Base-by-base conservation (phyloP, 2,329 filamentous ascomycete species). In the Fonsecaea nubica region DNA sequence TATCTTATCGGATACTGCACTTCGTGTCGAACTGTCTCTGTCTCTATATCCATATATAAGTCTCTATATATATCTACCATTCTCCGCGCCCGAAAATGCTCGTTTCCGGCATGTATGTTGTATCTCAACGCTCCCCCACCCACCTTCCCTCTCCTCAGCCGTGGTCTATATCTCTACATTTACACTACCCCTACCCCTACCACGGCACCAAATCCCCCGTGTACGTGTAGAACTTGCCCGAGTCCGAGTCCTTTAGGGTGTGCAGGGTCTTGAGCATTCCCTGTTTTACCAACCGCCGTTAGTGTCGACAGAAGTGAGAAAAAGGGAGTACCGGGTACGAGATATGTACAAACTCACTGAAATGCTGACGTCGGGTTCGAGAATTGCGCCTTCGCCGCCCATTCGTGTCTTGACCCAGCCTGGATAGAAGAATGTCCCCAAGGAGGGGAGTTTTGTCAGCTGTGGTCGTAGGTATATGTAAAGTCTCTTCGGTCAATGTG, bases 361-460 rank as follows among this genome's bases (percentile, higher is more conserved):
- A 61, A 80, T 77, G 67, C 77, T 79, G 54, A 78, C 75, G 42
- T 77, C 63, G 4, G 76, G 72, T 72, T 78, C 76, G 18, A 80
- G 72, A 69, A 79, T 73, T 32, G 79, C 79, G 2, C 77, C 77
- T 42, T 78, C 76, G 0, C 80, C 80, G 2, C 80, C 80, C 76
- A 82, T 78, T 66, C 78, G 76, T 25, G 80, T 82, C 76, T 78
- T 77, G 30, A 82, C 79, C 79, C 79, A 81, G 6, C 58, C 42
- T 61, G 35, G 35, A 13, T 2, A 42, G 18, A 25, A 42, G 18
- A 25, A 25, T 25, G 3, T 25, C 25, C 25, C 25, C 25, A 25
- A 2, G 21, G 21, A 25, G 21, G 21, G 21, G 21, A 25, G 2
- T 2, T 25, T 25, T 2, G 25, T 25, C 3, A 25, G 25, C 2